Base-by-base conservation (phyloP, 1,284 basidiomycete species). In the Porphyrellus sp. region DNA sequence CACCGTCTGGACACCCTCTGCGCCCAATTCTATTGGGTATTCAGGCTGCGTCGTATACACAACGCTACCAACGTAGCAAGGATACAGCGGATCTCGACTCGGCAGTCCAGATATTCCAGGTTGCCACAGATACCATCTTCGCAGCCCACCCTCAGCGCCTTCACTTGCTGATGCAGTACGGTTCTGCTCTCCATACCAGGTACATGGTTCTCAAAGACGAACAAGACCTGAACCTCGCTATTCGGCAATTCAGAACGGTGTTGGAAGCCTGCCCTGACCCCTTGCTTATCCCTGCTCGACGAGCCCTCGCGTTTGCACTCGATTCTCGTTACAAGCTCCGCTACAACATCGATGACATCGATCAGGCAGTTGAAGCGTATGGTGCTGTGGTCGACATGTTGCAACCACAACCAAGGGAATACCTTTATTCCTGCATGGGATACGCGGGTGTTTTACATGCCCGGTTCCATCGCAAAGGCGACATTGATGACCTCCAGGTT, bases 191-290 rank as follows among this genome's bases (percentile, higher is more conserved):
- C 45, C 38, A 49, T 9, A 46, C 8, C 12, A 48, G 52, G 28
- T 55, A 46, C 30, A 46, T 28, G 28, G 46, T 28, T 23, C 24
- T 53, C 16, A 18, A 48, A 16, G 52, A 55, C n/a, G 48, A 52
- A 16, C 40, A 15, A 8, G 66, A 65, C n/a, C 45, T 67, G 2
- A 46, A 55, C 20, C 35, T 54, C 24, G 48, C 64, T 13, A 65
- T 68, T 31, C 39, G 40, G 30, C 44, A 54, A 33, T 53, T 54
- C 23, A 45, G 18, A 30, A 23, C 18, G 15, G 47, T 48, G 11
- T 37, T 63, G 8, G 34, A 52, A 15, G 15, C 15, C 8, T 65
- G 55, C 34, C 50, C 62, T n/a, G 43, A n/a, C 7, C 23, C 35
- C 23, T 21, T 55, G 23, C 25, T 54, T n/a, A 23, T 52, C 12